phyloP scores from a whole-genome alignment of 2,329 filamentous ascomycete genomes.

The Phyllosticta citrichinensis region DNA sequence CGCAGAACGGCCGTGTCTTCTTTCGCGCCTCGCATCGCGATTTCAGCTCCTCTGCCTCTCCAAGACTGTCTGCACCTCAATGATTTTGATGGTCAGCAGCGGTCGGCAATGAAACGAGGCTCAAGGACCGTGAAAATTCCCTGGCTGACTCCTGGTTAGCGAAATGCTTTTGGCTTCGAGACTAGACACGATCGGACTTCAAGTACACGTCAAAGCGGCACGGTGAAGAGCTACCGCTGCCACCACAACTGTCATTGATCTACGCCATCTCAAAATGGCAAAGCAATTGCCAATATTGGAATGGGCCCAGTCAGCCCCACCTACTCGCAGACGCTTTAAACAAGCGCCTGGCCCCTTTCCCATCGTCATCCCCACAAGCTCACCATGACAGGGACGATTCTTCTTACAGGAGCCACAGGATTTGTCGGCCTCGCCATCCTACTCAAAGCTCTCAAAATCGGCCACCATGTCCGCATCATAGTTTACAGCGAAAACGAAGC shows the following conservation, averaged over 20 bases:
- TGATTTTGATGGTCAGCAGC: no score
- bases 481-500: constrained; percentile 15
- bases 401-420: constrained; percentile 26
- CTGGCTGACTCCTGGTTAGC: no score
- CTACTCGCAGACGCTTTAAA: not conserved
- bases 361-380: not conserved
- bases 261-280: not conserved
- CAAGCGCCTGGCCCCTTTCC: not conserved
- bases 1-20: no score
- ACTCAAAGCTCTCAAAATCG: constrained; percentile 17
- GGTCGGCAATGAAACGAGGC: no score
- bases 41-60: no score
- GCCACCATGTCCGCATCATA: constrained; percentile 22
- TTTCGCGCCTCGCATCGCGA: no score
- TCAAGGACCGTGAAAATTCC: no score
- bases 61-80: no score
- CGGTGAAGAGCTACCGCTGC: no score
- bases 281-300: not conserved
- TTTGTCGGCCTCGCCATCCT: constrained; percentile 23
- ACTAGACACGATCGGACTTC: no score
- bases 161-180: no score
- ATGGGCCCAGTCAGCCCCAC: not conserved
- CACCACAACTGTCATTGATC: not conserved
- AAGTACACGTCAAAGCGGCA: no score
- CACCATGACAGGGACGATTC: constrained; percentile 10